Conservation (phyloP, 2,329 filamentous ascomycete genomes). For the Westerdykella ornata region DNA sequence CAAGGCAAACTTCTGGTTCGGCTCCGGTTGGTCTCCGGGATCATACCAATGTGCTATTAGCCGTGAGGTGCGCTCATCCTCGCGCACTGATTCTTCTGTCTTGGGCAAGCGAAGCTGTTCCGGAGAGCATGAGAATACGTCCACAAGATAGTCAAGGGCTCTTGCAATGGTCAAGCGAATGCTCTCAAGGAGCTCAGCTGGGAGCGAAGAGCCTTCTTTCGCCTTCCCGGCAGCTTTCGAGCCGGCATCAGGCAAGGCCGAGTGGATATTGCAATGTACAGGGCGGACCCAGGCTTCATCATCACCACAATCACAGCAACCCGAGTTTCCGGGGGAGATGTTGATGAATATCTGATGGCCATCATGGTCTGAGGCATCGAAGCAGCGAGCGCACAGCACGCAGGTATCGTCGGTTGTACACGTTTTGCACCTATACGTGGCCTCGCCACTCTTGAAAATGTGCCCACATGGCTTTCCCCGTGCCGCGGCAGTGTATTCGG, state of each 20-base stretch:
- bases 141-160: slow-evolving; percentile 89
- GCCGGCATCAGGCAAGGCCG: slow-evolving; percentile 42
- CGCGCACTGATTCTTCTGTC: slow-evolving; percentile 68
- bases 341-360: slow-evolving; percentile 87
- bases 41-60: slow-evolving; percentile 68
- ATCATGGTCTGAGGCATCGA: slow-evolving; percentile 89
- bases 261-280: slow-evolving; percentile 90
- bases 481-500: slow-evolving; percentile 88
- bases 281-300: slow-evolving; percentile 87
- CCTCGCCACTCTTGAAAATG: slow-evolving; percentile 92
- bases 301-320: slow-evolving; percentile 96
- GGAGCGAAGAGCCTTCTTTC: slow-evolving; percentile 51
- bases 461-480: slow-evolving; percentile 92
- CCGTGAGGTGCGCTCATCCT: slow-evolving; percentile 75
- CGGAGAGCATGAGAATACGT: slow-evolving; percentile 95
- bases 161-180: slow-evolving; percentile 82
- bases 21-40: slow-evolving; percentile 52
- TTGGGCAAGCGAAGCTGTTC: slow-evolving; percentile 87
- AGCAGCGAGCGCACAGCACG: slow-evolving; percentile 88
- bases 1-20: slow-evolving; percentile 70
- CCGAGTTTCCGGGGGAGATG: slow-evolving; percentile 83
- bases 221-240: slow-evolving; percentile 51
- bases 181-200: slow-evolving; percentile 66
- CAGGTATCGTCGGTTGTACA: slow-evolving; percentile 94
- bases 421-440: slow-evolving; percentile 88